Base-by-base conservation (phyloP, 1,139 yeast species). In the Candida tunisiensis region DNA sequence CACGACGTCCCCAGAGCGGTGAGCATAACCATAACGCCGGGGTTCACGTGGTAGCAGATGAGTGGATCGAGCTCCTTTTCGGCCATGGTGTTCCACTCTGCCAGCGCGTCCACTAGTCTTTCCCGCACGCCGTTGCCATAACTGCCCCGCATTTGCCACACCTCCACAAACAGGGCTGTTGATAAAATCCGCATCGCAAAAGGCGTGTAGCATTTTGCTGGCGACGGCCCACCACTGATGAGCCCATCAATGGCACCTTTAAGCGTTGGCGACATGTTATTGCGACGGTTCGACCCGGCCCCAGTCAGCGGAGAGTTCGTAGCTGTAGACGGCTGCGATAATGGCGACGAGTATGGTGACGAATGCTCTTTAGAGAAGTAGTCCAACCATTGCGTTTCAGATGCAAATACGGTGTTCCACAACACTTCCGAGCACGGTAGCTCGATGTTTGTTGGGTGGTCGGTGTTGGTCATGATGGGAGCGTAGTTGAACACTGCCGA, bases 391-490 rank as follows among this genome's bases (percentile, higher is more conserved):
- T 9, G 12, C 5, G 23, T 16, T 13, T 18, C 14, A 10, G 20
- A 12, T 9, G 12, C 23, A 5, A 20, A 15, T 3, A 19, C 6
- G 15, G 27, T 10, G 13, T 23, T 44, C 55, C 55, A 49, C 13
- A 47, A 32, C 8, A 34, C 31, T 30, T 52, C 57, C 2, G 49
- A 40, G 34, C 55, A 49, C 4, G 57, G 57, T 19, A 52, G 33
- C 15, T 33, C 35, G 15, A 45, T 26, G 24, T 37, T 31, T 3
- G 29, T 35, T 6, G 42, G 44, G 11, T 42, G 26, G 4, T 40
- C 40, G 10, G 35, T 32, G 25, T 39, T 39, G 16, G 35, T 24
- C 13, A 47, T 32, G 4, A 43, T 36, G 2, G 48, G 35, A 7
- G 50, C 45, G 26, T 44, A 44, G 29, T 44, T 44, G 37, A 44